Percentiles rank a stretch among this genome's conserved stretches.
These are phyloP conservation scores for Fusarium xylarioides DNA, from an alignment of 2,329 filamentous ascomycete species.

Conservation along the genomic window DNA sequence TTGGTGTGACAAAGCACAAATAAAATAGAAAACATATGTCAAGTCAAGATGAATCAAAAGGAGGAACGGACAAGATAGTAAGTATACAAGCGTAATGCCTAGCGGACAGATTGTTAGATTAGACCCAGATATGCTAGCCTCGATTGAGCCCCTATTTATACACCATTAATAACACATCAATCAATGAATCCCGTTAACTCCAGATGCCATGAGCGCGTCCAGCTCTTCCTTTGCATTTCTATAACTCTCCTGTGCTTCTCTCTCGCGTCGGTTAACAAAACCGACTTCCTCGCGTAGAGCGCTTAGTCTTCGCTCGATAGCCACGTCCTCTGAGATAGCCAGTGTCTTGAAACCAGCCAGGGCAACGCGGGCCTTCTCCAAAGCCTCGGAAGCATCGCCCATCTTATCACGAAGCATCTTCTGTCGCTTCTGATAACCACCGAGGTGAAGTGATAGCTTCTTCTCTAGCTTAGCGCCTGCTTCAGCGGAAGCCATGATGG, in stretches of 20 bases:
- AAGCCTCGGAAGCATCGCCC: constrained; percentile 74
- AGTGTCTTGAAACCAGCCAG: constrained; percentile 79
- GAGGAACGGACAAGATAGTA: background rate
- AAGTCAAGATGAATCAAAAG: background rate
- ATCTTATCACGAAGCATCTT: constrained; percentile 85
- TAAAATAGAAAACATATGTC: background rate
- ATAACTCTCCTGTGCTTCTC: constrained; percentile 91
- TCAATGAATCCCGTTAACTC: constrained; percentile 53
- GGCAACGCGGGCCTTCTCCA: constrained; percentile 77
- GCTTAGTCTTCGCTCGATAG: constrained; percentile 76
- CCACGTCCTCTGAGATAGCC: constrained; percentile 81
- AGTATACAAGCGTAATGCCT: constrained; percentile 5
- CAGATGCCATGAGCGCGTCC: constrained; percentile 60
- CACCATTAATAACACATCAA: constrained; percentile 23
- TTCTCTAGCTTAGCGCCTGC: constrained; percentile 90
- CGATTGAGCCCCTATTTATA: constrained; percentile 34
- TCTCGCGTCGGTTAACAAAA: constrained; percentile 81
- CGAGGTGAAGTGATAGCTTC: constrained; percentile 86
- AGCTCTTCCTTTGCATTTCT: constrained; percentile 81
- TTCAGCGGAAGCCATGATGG: constrained; percentile 78
- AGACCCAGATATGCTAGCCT: constrained; percentile 24
- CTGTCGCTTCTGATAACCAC: constrained; percentile 88
- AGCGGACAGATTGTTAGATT: constrained; percentile 31
- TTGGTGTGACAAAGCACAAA: constrained; percentile 53
- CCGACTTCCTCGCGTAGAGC: constrained; percentile 83